Evolutionary conservation across 306 rosid genomes (phyloP).

Genomic region (Purshia tridentata): DNA sequence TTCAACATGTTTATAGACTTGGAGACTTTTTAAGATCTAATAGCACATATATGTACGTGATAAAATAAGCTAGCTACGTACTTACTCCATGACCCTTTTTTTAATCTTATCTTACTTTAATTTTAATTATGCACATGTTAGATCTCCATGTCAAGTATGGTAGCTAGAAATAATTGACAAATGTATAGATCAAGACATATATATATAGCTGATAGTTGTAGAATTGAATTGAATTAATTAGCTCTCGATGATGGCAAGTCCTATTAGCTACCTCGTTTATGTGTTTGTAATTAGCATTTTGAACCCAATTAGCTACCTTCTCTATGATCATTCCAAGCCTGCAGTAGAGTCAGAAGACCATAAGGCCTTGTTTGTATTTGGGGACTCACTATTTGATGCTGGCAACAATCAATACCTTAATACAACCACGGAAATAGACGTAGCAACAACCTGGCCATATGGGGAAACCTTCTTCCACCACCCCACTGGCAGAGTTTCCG

Average conservation of each 20-base stretch:
- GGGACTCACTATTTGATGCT: conserved; percentile 43
- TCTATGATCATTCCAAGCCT: not conserved
- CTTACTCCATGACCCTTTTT: no score
- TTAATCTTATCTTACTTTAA: no score
- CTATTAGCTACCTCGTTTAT: not conserved
- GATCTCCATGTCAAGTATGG: no score
- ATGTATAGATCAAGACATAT: no score
- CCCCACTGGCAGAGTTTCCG: conserved; percentile 44
- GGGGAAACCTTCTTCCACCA: conserved; percentile 38
- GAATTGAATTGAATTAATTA: no score
- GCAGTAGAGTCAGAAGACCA: not conserved
- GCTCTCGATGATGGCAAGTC: not conserved
- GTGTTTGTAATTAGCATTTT: not conserved
- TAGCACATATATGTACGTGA: no score
- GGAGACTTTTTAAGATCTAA: no score
- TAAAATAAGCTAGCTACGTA: no score
- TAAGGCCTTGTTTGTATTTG: conserved; percentile 40
- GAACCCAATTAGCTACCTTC: not conserved
- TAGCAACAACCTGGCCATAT: conserved; percentile 34
- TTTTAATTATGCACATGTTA: no score
- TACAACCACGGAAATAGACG: conserved; percentile 8
- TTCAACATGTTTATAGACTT: no score
- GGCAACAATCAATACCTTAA: conserved; percentile 51
- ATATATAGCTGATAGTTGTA: no score
- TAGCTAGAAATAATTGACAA: no score